Base-by-base conservation (phyloP, 2,329 filamentous ascomycete species). In the Colletotrichum navitas region DNA sequence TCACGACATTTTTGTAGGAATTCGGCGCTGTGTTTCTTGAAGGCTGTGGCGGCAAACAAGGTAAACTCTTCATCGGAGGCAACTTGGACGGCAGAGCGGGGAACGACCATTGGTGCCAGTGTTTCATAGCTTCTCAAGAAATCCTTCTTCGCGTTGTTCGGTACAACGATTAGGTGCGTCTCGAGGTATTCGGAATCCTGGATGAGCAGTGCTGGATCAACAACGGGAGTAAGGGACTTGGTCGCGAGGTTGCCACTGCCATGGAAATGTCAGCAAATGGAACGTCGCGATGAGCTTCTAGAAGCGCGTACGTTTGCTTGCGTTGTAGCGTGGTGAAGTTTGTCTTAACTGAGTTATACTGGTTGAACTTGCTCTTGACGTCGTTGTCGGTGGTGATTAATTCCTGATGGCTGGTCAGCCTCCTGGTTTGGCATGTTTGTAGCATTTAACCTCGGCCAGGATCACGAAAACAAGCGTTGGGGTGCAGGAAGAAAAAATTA, bases 171-270 rank as follows among this genome's bases (percentile, higher is more conserved):
- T 39, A 99, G 90, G 80, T 98, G 95, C 39, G 96, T 98, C 84
- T 98, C 94, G 76, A 99, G 91, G 83, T 97, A 98, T 83, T 99
- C 96, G 26, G 95, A 98, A 80, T 97, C 91, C 81, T 92, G 93
- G 74, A 98, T 89, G 54, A 97, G 88, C 71, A 95, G 84, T 66
- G 88, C 86, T 11, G 95, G 94, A 78, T 95, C 89, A 76, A 99
- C 92, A 74, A 98, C 90, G 16, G 94, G 91, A n/a, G 93, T 91
- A 74, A 99, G 91, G 16, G 95, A 98, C 81, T 95, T 97, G 76
- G 95, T 98, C 29, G 95, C 89, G 59, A 99, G 92, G 81, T 98
- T 99, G 74, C 96, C 96, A 63, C 93, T 95, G 51, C 63, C 21
- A 54, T 62, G 34, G 21, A 24, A 29, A 7, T 45, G 39, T 76